Percentiles rank a stretch among this genome's conserved stretches.
Evolutionary conservation across 768 basidiomycete species (phyloP).

Genomic region (Serendipita indica): DNA sequence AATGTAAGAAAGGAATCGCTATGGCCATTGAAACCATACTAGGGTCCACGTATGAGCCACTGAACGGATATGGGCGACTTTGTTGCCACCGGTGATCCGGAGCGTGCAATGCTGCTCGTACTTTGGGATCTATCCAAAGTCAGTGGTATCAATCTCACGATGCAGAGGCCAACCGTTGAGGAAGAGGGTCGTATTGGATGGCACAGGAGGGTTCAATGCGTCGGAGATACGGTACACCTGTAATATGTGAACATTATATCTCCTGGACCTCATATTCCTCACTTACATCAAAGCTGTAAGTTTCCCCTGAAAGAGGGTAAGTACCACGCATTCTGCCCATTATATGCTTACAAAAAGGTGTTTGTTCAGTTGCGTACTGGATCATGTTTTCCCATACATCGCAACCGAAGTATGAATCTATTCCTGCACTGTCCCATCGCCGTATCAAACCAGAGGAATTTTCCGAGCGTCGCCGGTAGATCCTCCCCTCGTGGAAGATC

Average conservation of each 20-base stretch:
- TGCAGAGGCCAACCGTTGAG: slow-evolving; percentile 38
- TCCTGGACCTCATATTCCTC: too few species aligned
- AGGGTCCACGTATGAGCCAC: slow-evolving; percentile 15
- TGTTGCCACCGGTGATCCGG: slow-evolving; percentile 40
- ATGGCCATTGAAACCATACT: neutral
- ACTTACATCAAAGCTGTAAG: slow-evolving; percentile 13
- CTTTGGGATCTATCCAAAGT: slow-evolving; percentile 31
- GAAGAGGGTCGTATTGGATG: slow-evolving; percentile 39
- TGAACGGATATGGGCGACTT: slow-evolving; percentile 25
- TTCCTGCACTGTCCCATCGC: too few species aligned
- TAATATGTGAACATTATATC: slow-evolving; percentile 1
- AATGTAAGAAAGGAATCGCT: neutral
- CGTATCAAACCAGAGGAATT: too few species aligned
- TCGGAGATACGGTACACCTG: slow-evolving; percentile 21
- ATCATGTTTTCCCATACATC: too few species aligned
- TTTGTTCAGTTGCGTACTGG: too few species aligned
- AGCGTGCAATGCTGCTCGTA: slow-evolving; percentile 50
- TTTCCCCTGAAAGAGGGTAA: too few species aligned
- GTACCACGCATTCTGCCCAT: too few species aligned
- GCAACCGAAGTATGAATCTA: too few species aligned
- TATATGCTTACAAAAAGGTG: too few species aligned
- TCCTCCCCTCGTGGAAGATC: too few species aligned
- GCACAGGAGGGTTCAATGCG: slow-evolving; percentile 28
- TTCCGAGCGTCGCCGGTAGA: too few species aligned
- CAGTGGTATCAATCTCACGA: neutral